Evolutionary conservation across 768 basidiomycete species (phyloP).

Genomic region (Russula emetica): DNA sequence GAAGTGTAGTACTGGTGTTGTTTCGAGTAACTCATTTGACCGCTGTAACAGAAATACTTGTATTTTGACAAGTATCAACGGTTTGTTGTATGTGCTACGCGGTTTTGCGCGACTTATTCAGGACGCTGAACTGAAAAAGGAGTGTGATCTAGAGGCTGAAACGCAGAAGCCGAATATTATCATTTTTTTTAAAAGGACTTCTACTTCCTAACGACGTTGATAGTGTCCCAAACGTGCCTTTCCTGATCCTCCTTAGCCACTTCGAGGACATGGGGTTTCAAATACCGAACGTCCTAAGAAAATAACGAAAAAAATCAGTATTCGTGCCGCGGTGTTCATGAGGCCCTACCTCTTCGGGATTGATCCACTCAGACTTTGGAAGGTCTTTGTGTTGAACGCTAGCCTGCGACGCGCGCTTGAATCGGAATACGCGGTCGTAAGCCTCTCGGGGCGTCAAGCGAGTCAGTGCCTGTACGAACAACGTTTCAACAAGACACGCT

Average conservation of each 20-base stretch:
- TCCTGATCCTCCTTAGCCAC: constrained; percentile 75
- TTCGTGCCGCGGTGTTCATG: not conserved
- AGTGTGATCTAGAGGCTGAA: not conserved
- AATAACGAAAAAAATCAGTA: not conserved
- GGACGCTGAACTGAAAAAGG: not conserved
- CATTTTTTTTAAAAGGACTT: not conserved
- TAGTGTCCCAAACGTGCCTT: constrained; percentile 74
- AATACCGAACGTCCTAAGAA: constrained; percentile 82
- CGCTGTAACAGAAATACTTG: constrained; percentile 2
- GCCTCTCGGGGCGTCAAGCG: constrained; percentile 75
- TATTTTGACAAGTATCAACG: not conserved
- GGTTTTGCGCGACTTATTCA: not conserved
- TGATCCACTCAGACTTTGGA: constrained; percentile 77
- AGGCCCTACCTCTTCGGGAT: constrained; percentile 63
- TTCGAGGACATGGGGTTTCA: constrained; percentile 68
- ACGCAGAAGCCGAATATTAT: not conserved
- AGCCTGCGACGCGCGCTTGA: constrained; percentile 78
- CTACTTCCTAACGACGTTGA: constrained; percentile 60
- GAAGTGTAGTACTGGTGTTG: not conserved
- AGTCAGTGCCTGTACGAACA: constrained; percentile 60
- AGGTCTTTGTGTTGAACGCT: constrained; percentile 76
- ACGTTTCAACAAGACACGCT: not conserved
- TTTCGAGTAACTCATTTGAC: not conserved
- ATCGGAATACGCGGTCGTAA: constrained; percentile 89
- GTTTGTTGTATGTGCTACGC: not conserved